Conservation (phyloP, 306 rosid genomes). For the Mimosa pudica region DNA sequence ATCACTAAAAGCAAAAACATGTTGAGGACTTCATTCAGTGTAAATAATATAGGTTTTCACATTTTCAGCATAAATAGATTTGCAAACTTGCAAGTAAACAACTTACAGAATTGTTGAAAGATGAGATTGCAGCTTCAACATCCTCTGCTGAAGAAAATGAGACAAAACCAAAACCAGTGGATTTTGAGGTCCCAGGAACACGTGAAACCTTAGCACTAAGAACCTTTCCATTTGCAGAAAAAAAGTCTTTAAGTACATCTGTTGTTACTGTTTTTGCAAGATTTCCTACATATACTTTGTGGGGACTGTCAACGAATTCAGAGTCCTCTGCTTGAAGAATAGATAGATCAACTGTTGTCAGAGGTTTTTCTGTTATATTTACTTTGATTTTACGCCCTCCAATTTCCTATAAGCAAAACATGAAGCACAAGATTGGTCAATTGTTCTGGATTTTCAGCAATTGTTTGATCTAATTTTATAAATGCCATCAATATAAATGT, state of each 20-base stretch:
- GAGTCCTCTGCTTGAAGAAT: constrained; percentile 69
- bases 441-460: background rate
- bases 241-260: constrained; percentile 61
- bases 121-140: constrained; percentile 77
- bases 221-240: constrained; percentile 75
- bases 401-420: constrained; percentile 59
- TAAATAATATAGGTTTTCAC: constrained; percentile 4
- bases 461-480: constrained; percentile 4
- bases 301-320: constrained; percentile 75
- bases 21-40: background rate
- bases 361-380: constrained; percentile 85
- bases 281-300: constrained; percentile 96
- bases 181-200: constrained; percentile 88
- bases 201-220: constrained; percentile 93
- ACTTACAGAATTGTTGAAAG: constrained; percentile 86
- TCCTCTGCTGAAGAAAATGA: constrained; percentile 86
- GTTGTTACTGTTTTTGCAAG: constrained; percentile 78
- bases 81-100: constrained; percentile 26
- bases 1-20: constrained; percentile 31
- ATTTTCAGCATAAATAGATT: constrained; percentile 15
- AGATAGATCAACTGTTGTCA: constrained; percentile 45
- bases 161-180: constrained; percentile 87
- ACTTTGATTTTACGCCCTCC: constrained; percentile 85
- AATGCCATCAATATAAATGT: background rate
- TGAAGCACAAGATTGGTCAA: constrained; percentile 25